Conservation (phyloP, 768 basidiomycete genomes). For the Fomitopsis serialis region DNA sequence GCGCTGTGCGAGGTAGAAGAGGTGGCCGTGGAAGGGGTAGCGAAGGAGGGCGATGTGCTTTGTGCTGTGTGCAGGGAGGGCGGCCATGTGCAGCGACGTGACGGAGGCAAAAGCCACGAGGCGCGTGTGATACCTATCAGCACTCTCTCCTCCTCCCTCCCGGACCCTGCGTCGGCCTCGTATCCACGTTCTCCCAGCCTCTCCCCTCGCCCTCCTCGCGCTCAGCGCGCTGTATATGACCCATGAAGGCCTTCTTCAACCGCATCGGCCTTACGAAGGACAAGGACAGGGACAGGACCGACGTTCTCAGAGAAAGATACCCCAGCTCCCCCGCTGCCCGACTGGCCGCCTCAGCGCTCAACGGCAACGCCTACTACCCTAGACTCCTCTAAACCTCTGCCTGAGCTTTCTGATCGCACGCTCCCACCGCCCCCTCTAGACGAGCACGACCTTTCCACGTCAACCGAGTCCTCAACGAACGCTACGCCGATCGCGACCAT, state of each 20-base stretch:
- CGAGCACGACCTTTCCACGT: constrained; percentile 29
- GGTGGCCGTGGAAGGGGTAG: constrained; percentile 32
- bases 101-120: constrained; percentile 9
- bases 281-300: constrained; percentile 40
- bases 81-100: constrained; percentile 3
- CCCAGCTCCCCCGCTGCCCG: constrained; percentile 53
- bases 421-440: constrained; percentile 38
- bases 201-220: not conserved
- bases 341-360: constrained; percentile 56
- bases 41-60: constrained; percentile 53
- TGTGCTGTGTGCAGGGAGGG: constrained; percentile 45
- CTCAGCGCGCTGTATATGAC: constrained; percentile 4
- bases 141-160: constrained; percentile 3
- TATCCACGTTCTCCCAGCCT: constrained; percentile 10
- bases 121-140: constrained; percentile 6
- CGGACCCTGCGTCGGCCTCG: constrained; percentile 13
- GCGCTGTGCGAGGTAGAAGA: constrained; percentile 49
- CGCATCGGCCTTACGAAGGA: constrained; percentile 62
- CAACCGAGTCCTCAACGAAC: constrained; percentile 31
- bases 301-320: constrained; percentile 53
- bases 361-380: constrained; percentile 39
- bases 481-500: constrained; percentile 28
- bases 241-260: constrained; percentile 83
- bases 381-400: constrained; percentile 63
- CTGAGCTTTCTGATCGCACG: constrained; percentile 51